Conservation (phyloP, 768 basidiomycete species). For the Rhodotorula paludigena region DNA sequence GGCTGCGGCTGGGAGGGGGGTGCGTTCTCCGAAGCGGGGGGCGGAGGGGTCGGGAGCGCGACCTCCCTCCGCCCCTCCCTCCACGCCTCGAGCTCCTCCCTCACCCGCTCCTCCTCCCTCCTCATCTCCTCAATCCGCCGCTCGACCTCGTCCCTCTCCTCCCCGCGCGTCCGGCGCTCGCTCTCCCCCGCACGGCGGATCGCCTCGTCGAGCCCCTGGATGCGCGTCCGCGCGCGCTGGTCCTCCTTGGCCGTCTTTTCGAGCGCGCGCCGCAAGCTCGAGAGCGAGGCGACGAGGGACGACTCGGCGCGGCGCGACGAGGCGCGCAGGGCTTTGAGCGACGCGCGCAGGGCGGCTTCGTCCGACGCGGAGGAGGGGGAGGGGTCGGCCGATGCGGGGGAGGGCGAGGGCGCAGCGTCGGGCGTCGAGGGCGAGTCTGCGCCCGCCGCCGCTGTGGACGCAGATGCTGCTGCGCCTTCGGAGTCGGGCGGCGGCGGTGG, state of each 20-base stretch:
- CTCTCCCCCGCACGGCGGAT: slow-evolving; percentile 21
- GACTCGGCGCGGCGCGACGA: slow-evolving; percentile 23
- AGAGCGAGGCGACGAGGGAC: slow-evolving; percentile 9
- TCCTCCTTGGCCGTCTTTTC: slow-evolving; percentile 39
- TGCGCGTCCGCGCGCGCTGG: slow-evolving; percentile 34
- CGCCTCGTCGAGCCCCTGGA: slow-evolving; percentile 31
- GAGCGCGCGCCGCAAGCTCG: slow-evolving; percentile 18
- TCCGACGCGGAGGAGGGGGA: not conserved
- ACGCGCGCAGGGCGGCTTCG: slow-evolving; percentile 18
- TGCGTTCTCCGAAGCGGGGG: not conserved
- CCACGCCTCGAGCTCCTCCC: slow-evolving; percentile 13
- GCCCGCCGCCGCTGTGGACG: too few relatives aligned
- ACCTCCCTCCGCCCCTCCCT: slow-evolving; percentile 16
- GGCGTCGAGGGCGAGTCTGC: not conserved
- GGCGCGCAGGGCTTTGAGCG: slow-evolving; percentile 24
- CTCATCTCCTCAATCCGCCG: slow-evolving; percentile 1
- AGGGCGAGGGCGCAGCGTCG: not conserved
- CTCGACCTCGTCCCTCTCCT: slow-evolving; percentile 18
- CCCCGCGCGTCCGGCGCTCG: slow-evolving; percentile 3
- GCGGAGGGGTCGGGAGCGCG: not conserved
- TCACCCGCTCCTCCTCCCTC: slow-evolving; percentile 6
- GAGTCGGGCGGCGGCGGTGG: not conserved
- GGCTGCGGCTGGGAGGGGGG: not conserved
- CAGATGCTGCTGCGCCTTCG: too few relatives aligned
- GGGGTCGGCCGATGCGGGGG: not conserved